Conservation (phyloP, 805 yeast genomes). For the Ogataea nakhonphanomensis region DNA sequence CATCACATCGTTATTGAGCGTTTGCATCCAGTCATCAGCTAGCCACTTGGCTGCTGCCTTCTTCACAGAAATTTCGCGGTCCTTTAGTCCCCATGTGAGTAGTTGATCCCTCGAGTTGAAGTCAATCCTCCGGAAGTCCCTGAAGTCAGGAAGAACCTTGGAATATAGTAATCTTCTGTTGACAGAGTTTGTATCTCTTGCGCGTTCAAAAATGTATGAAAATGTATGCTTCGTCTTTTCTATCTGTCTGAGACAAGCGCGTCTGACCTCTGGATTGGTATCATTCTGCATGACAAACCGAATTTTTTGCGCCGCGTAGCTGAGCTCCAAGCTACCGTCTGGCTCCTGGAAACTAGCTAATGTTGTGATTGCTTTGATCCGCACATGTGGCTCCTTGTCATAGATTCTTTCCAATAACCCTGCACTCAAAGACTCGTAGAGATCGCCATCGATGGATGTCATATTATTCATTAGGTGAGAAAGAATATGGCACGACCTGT, state of each 20-base stretch:
- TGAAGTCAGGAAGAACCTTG: conserved; percentile 62
- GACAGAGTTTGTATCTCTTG: conserved; percentile 69
- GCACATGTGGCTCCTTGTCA: conserved; percentile 73
- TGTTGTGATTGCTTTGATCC: conserved; percentile 83
- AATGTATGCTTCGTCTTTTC: conserved; percentile 51
- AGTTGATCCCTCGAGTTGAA: conserved; percentile 59
- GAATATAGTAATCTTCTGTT: conserved; percentile 74
- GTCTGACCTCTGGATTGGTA: conserved; percentile 81
- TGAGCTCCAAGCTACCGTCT: conserved; percentile 40
- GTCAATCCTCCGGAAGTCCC: conserved; percentile 52
- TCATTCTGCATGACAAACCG: conserved; percentile 66
- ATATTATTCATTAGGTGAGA: conserved; percentile 69
- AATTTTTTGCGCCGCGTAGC: conserved; percentile 46
- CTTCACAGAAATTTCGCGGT: conserved; percentile 73
- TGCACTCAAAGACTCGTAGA: conserved; percentile 60
- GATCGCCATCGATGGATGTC: conserved; percentile 70
- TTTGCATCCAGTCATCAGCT: conserved; percentile 66
- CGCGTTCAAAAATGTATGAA: conserved; percentile 68
- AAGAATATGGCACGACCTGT: conserved; percentile 70
- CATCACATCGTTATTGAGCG: conserved; percentile 64
- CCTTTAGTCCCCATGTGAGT: conserved; percentile 81
- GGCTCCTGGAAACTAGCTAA: conserved; percentile 71
- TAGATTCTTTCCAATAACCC: conserved; percentile 59
- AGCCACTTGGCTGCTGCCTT: conserved; percentile 71
- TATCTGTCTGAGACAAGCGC: conserved; percentile 75